Evolutionary conservation across 2,329 filamentous ascomycete species (phyloP), one percentile per base, ranked within the genome.

Genomic region (Aspergillus hortae): DNA sequence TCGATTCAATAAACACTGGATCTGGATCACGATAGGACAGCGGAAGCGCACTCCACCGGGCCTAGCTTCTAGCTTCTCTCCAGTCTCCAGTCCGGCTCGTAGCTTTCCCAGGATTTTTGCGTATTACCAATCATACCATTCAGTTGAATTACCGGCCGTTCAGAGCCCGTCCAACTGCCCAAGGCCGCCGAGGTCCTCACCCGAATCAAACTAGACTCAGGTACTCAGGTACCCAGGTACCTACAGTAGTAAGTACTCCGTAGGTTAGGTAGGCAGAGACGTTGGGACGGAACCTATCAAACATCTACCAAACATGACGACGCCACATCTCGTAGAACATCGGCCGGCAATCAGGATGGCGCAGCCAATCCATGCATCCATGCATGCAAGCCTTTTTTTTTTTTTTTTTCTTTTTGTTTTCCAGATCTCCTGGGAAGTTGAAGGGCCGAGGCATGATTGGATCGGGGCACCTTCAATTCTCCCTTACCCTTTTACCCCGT

Each of bases 1-100:
- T 53, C 51, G 46, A 54, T 52, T 54, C 53, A 54, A 59, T 55
- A 56, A 51, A 53, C 38, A 55, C 41, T 42, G 42, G 49, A 54
- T 55, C 46, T 56, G 46, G 52, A 47, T 52, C 48, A 48, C 27
- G 27, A 30, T 30, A 30, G 27, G 27, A 30, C 27, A 10, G 27
- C 3, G 27, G 27, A 54, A 43, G 49, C 51, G 42, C 21, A 48
- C 55, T 55, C 45, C 51, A 49, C 36, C 35, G 4, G 35, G 27
- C 27, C 27, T 46, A 49, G 47, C 49, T 53, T 50, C 48, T 53
- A 38, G 35, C 35, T 38, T 15, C 35, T 38, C 35, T n/a, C 35
- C 27, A 30, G 27, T 30, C 6, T 30, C 35, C 27, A 30, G 27
- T 30, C 27, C 11, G 6, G 27, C 10, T 30, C 27, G 27, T 30